These are phyloP conservation scores for Agrostemma githago DNA, from an alignment of 148 eudicot genomes.

Conservation along the genomic window DNA sequence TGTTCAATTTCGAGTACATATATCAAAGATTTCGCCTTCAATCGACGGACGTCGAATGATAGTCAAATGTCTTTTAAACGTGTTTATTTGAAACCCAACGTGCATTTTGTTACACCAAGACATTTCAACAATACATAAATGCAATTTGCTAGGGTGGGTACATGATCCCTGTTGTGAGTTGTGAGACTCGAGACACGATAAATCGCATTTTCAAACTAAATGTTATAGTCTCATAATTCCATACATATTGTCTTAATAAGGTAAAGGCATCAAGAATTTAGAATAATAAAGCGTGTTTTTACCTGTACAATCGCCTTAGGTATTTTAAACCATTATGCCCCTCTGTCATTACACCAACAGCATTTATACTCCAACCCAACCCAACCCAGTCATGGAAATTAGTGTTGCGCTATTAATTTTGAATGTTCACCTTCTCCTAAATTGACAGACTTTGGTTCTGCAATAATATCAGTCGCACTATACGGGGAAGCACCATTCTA, in stretches of 20 bases:
- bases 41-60: too few relatives aligned
- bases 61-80: too few relatives aligned
- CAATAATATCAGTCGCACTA: slow-evolving; percentile 27
- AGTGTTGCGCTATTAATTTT: slow-evolving; percentile 23
- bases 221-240: not conserved
- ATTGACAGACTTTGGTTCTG: slow-evolving; percentile 21
- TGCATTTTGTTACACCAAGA: too few relatives aligned
- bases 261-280: slow-evolving; percentile 2
- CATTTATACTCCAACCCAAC: slow-evolving; percentile 5
- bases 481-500: slow-evolving; percentile 23
- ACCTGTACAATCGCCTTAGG: slow-evolving; percentile 28
- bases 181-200: not conserved
- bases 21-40: too few relatives aligned
- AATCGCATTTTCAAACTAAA: not conserved
- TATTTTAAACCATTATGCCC: slow-evolving; percentile 12
- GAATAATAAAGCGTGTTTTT: slow-evolving; percentile 7
- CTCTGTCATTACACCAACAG: slow-evolving; percentile 4
- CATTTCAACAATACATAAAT: too few relatives aligned
- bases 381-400: too few relatives aligned
- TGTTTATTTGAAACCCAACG: too few relatives aligned
- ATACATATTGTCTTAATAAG: not conserved
- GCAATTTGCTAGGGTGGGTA: not conserved
- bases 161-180: not conserved
- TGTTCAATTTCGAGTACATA: too few relatives aligned
- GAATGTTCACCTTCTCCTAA: slow-evolving; percentile 25